These are phyloP conservation scores for Citrus inodora DNA, from an alignment of 345 rosid genomes.

Conservation along the genomic window DNA sequence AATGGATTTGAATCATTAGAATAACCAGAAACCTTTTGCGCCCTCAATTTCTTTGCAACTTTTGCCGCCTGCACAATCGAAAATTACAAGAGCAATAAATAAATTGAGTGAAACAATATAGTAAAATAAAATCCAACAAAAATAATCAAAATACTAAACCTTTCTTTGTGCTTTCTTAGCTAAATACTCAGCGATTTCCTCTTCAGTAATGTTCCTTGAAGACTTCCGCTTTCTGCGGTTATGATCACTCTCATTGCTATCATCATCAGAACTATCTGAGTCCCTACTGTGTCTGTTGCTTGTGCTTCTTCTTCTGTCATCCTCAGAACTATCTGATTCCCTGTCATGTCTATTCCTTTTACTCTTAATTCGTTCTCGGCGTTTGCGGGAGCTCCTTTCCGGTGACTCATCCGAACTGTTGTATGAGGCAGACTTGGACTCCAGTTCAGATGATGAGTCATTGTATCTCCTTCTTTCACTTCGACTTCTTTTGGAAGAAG, in stretches of 20 bases:
- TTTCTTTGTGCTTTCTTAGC: conserved; percentile 79
- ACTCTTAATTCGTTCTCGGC: conserved; percentile 17
- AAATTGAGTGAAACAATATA: neutral
- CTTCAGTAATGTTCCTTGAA: conserved; percentile 56
- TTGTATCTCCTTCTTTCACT: conserved; percentile 27
- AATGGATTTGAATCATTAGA: conserved; percentile 95
- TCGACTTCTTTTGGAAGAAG: conserved; percentile 20
- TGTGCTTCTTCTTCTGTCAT: conserved; percentile 33
- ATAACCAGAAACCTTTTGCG: conserved; percentile 72
- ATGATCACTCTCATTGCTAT: conserved; percentile 35
- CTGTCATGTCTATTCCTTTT: conserved; percentile 24
- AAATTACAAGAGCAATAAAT: conserved; percentile 15
- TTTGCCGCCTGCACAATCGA: conserved; percentile 48
- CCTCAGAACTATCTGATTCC: conserved; percentile 28
- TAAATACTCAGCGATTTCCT: conserved; percentile 63
- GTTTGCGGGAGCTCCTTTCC: conserved; percentile 30
- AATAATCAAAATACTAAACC: conserved; percentile 31
- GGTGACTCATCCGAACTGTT: conserved; percentile 28
- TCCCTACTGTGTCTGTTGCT: conserved; percentile 21
- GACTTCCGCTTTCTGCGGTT: conserved; percentile 43
- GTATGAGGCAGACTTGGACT: conserved; percentile 29
- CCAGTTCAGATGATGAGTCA: conserved; percentile 21
- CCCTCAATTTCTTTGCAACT: conserved; percentile 78
- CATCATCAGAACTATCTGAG: conserved; percentile 33
- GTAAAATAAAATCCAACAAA: neutral